Evolutionary conservation across 768 basidiomycete genomes (phyloP).

Genomic region (Grammothele lineata): DNA sequence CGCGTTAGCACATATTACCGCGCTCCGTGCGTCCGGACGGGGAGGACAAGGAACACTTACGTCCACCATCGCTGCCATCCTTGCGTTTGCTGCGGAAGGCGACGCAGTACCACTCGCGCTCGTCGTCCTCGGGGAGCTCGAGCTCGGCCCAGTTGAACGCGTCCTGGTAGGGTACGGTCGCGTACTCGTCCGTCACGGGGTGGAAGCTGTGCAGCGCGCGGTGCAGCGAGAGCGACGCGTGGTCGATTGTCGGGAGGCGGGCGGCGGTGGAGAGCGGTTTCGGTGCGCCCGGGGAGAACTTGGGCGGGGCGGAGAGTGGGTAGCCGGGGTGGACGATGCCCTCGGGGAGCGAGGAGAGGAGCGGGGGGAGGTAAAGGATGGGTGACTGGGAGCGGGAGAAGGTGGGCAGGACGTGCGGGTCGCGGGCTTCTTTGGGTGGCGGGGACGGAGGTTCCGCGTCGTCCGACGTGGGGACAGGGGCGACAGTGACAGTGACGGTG

Average conservation of each 20-base stretch:
- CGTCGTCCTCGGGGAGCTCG: conserved; percentile 59
- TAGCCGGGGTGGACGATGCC: conserved; percentile 26
- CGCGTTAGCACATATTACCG: conserved; percentile 5
- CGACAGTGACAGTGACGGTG: too few species aligned
- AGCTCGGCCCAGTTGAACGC: conserved; percentile 90
- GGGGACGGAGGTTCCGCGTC: not conserved
- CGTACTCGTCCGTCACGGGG: conserved; percentile 59
- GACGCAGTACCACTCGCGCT: conserved; percentile 90
- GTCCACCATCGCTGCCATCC: conserved; percentile 59
- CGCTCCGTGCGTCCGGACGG: too few species aligned
- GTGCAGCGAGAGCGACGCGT: conserved; percentile 79
- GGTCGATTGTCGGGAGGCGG: conserved; percentile 81
- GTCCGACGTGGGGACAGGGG: too few species aligned
- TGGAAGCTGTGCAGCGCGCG: conserved; percentile 77
- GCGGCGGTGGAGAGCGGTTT: conserved; percentile 60
- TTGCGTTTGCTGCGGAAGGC: conserved; percentile 81
- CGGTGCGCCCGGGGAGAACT: conserved; percentile 18
- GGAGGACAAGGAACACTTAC: conserved; percentile 38
- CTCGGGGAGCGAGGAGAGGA: conserved; percentile 71
- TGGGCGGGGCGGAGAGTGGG: conserved; percentile 16
- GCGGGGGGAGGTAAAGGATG: conserved; percentile 79
- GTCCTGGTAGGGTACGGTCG: conserved; percentile 54
- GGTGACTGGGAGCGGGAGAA: conserved; percentile 45
- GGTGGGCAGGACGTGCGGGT: conserved; percentile 54
- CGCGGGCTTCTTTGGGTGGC: too few species aligned